Percentiles rank a stretch among this genome's conserved stretches.
phyloP scores from a whole-genome alignment of 352 stramenopile genomes.

The Pelagophyceae sp. region DNA sequence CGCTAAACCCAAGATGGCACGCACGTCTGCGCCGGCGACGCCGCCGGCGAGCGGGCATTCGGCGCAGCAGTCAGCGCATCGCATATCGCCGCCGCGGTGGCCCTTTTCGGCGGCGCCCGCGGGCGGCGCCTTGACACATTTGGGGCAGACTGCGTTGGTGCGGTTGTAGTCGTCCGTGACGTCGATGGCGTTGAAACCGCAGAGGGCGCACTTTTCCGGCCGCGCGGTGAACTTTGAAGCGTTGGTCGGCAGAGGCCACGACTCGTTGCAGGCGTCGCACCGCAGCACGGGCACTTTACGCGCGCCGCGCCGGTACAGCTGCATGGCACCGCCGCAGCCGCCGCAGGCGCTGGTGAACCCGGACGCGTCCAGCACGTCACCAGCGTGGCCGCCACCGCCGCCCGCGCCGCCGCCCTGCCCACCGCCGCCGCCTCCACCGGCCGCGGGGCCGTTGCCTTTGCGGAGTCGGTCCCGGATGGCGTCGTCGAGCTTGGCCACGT shows the following conservation, averaged over 20 bases:
- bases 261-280: conserved; percentile 25
- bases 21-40: background rate
- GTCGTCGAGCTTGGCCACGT: conserved; percentile 56
- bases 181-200: conserved; percentile 35
- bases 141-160: conserved; percentile 29
- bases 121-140: conserved; percentile 30
- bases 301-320: conserved; percentile 26
- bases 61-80: background rate
- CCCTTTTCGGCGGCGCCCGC: background rate
- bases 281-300: conserved; percentile 37
- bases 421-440: background rate
- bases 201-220: conserved; percentile 31
- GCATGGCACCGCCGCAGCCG: conserved; percentile 29
- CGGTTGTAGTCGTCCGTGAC: conserved; percentile 10
- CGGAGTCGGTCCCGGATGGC: conserved; percentile 46
- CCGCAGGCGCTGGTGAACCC: conserved; percentile 17
- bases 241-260: conserved; percentile 28
- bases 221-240: conserved; percentile 7
- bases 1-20: no score
- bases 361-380: conserved; percentile 4
- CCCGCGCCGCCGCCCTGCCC: no score
- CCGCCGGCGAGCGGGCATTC: background rate
- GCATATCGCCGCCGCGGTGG: background rate
- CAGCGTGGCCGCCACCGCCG: conserved; percentile 6
- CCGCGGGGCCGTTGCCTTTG: no score